Base-by-base conservation (phyloP, 106 monocot genomes). In the Acorus gramineus region DNA sequence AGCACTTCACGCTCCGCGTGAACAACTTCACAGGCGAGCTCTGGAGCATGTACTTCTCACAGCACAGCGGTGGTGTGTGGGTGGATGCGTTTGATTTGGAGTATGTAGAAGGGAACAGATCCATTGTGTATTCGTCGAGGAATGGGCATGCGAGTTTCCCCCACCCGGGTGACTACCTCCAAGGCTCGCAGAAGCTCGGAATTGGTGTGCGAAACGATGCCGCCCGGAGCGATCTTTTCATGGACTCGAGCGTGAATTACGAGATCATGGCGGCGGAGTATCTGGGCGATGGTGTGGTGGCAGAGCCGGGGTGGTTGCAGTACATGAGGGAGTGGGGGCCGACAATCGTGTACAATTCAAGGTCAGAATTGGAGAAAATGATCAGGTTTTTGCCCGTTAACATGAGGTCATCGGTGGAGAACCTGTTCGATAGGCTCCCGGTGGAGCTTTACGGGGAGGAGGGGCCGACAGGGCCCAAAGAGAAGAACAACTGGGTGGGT, bases 281-380 rank as follows among this genome's bases (percentile, higher is more conserved):
- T 76, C 79, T 92, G 3, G 92, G 89, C 42, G 83, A 74, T 75
- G 68, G 52, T 46, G 81, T 92, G 28, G 28, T 28, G n/a, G 6
- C 42, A 0, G 92, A 92, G 58, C 98, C 98, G 57, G 55, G 57
- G 60, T 99, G 92, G 98, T 76, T 99, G 75, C 98, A 92, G 77
- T 99, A 86, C 74, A 99, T 92, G 98, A 85, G 91, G 71, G 93
- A 94, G 60, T 98, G 98, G 91, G 98, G 98, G 5, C 98, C 98
- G 5, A 92, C 69, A 3, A 71, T 99, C 12, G 66, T 44, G 7
- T 99, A 99, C 42, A 64, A 61, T 56, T 92, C 91, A 3, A 83
- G 66, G 54, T 79, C 88, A 13, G 98, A 99, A 56, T 56, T 99
- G n/a, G 88, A 92, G 42, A 88, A 74, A 72, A 85, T 92, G 49